Percentiles rank a stretch among this genome's conserved stretches.
phyloP scores from a whole-genome alignment of 805 yeast genomes.

The Nakazawaea laoshanensis region DNA sequence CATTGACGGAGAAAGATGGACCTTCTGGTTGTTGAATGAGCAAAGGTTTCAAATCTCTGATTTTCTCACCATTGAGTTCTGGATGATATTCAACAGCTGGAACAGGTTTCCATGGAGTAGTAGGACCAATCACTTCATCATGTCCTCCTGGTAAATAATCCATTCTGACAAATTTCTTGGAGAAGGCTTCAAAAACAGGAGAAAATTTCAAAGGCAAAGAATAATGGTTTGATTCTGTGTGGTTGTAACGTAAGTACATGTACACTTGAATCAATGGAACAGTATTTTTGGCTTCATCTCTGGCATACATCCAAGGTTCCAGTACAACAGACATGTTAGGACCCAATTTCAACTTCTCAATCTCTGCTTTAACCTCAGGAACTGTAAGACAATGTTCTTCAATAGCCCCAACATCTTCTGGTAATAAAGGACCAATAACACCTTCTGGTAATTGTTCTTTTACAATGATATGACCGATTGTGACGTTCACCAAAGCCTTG shows the following conservation, averaged over 20 bases:
- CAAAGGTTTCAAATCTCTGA: constrained; percentile 55
- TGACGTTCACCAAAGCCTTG: constrained; percentile 65
- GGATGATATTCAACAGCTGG: constrained; percentile 68
- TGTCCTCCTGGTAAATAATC: constrained; percentile 68
- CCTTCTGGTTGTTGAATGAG: constrained; percentile 73
- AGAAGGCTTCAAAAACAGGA: constrained; percentile 60
- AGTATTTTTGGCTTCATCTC: constrained; percentile 52
- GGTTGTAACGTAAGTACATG: constrained; percentile 64
- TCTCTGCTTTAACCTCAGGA: constrained; percentile 54
- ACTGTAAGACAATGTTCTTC: constrained; percentile 44
- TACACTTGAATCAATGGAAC: constrained; percentile 62
- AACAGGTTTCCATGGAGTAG: constrained; percentile 54
- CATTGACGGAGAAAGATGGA: constrained; percentile 53
- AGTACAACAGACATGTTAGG: constrained; percentile 41
- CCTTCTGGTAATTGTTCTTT: constrained; percentile 50
- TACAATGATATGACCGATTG: constrained; percentile 53
- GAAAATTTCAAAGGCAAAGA: constrained; percentile 67
- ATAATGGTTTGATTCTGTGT: constrained; percentile 69
- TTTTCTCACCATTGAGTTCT: constrained; percentile 48
- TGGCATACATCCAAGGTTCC: constrained; percentile 87
- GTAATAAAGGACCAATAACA: constrained; percentile 63
- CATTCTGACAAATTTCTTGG: constrained; percentile 57
- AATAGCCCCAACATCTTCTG: constrained; percentile 49
- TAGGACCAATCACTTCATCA: constrained; percentile 48
- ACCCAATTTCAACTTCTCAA: constrained; percentile 61